Percentiles rank a stretch among this genome's conserved stretches.
phyloP scores from a whole-genome alignment of 148 eudicot species.

The Arctostaphylos glauca region DNA sequence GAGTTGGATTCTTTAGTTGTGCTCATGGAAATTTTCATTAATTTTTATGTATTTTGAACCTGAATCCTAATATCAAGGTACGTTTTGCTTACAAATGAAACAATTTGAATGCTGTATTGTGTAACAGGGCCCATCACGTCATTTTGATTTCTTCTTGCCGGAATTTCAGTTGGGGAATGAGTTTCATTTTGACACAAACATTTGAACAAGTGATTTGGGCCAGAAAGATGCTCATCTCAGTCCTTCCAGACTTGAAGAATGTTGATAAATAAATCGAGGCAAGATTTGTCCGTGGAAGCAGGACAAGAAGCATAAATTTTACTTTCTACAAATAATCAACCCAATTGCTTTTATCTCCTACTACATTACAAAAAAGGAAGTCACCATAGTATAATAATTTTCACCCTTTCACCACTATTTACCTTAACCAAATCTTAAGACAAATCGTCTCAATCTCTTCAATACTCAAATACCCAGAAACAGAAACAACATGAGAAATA shows the following conservation, averaged over 20 bases:
- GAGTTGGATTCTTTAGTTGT: slow-evolving; percentile 14
- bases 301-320: neutral
- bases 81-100: neutral
- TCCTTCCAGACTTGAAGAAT: neutral
- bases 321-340: neutral
- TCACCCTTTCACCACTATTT: neutral
- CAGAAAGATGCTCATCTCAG: neutral
- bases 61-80: neutral
- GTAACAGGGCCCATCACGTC: neutral
- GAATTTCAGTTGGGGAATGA: too few relatives aligned
- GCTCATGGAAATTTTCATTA: slow-evolving; percentile 11
- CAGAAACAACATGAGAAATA: neutral
- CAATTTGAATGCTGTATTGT: neutral
- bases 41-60: neutral
- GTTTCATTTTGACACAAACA: neutral
- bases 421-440: neutral
- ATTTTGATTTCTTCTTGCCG: neutral
- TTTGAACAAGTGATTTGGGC: neutral
- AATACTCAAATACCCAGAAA: neutral
- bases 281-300: neutral
- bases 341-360: slow-evolving; percentile 7
- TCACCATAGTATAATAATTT: too few relatives aligned
- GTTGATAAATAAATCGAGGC: neutral
- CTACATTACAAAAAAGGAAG: neutral
- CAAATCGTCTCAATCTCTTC: neutral